These are phyloP conservation scores for Cutaneotrichosporon cutaneum DNA, from an alignment of 1,284 basidiomycete species.

Conservation along the genomic window DNA sequence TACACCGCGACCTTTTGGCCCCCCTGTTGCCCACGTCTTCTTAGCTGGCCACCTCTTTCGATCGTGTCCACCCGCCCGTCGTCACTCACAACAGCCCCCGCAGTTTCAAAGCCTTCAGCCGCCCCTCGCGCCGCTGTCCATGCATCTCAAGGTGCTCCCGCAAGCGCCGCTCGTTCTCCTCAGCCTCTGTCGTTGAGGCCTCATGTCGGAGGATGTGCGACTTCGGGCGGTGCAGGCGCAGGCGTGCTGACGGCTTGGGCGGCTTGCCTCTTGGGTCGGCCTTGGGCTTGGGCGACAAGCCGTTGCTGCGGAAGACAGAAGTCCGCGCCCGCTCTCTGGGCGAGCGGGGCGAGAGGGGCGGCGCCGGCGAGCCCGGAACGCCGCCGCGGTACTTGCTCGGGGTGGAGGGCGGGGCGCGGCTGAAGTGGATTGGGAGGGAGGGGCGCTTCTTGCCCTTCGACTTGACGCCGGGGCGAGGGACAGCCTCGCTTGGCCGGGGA, in stretches of 20 bases:
- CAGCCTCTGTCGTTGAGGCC: not conserved
- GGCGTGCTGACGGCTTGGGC: not conserved
- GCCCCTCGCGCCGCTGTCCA: not conserved
- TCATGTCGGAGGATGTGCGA: not conserved
- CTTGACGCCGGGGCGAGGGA: not conserved
- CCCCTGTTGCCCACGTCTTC: not conserved
- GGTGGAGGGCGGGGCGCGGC: not conserved
- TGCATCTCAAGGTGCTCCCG: conserved; percentile 3
- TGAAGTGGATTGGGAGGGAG: not conserved
- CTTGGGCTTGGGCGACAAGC: not conserved
- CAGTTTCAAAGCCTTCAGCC: not conserved
- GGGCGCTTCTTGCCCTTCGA: not conserved
- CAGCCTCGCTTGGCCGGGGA: too few relatives aligned
- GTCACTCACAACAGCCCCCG: conserved; percentile 1
- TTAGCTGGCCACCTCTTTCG: not conserved
- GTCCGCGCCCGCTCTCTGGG: not conserved
- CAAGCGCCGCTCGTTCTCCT: conserved; percentile 3
- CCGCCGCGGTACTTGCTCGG: not conserved
- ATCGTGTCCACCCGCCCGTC: not conserved
- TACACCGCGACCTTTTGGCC: not conserved
- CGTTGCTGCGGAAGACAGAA: not conserved
- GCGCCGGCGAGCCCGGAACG: not conserved
- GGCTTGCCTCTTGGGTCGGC: not conserved
- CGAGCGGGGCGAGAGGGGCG: not conserved
- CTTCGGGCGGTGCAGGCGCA: not conserved